Evolutionary conservation across 1,284 basidiomycete species (phyloP), one percentile per base, ranked within the genome.

Genomic region (Leccinum ponderosum): DNA sequence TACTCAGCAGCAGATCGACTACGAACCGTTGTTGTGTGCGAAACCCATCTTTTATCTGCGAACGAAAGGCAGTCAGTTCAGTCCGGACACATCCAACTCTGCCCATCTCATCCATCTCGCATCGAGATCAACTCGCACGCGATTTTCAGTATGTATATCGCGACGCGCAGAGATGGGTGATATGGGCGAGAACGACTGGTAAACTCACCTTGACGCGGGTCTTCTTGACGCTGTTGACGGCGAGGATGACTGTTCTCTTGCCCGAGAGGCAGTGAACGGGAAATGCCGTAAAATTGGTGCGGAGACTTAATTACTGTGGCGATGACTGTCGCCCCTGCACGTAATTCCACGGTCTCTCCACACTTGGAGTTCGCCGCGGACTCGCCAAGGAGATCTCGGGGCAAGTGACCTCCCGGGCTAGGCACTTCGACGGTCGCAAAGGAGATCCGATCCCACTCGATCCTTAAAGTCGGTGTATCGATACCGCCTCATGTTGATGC

Each of bases 21-120:
- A 78, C 84, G 70, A 57, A 90, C 89, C 89, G 84, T 91, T 92
- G 80, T 92, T 92, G 81, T 90, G 86, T 68, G 77, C 80, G 76
- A 91, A 91, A 86, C 89, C 89, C 89, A 91, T 91, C 67, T 73
- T 69, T 79, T 81, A 78, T 70, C 76, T 77, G 63, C 9, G 33
- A 44, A 58, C 29, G 56, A 47, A 52, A 48, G 53, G 52, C 4
- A 15, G 57, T 76, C 53, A 73, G 70, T 53, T 27, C 7, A n/a
- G 37, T 15, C 15, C 14, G 25, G 62, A 64, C 74, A 74, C 79
- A 80, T 73, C 76, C 64, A 64, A 62, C 65, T 64, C 55, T 56
- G 57, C 25, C 2, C 27, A 33, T 25, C 22, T 44, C 58, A 76
- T 73, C 72, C 72, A 73, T 27, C 71, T 22, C 9, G 39, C 57